Base-by-base conservation (phyloP, 768 basidiomycete genomes). In the Phylloporus sp. region DNA sequence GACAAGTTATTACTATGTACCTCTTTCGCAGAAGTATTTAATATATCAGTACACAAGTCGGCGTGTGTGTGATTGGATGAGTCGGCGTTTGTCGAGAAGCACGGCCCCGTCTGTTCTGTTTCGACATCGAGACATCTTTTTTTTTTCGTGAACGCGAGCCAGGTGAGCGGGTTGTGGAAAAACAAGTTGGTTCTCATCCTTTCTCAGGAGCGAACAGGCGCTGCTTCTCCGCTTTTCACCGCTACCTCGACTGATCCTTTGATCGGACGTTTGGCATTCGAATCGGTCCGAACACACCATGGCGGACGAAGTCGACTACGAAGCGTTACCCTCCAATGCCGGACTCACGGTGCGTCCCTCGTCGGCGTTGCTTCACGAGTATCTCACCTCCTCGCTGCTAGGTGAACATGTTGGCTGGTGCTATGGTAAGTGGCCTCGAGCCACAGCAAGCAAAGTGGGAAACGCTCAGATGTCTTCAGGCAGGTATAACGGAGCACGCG, bases 371-470 rank as follows among this genome's bases (percentile, higher is more conserved):
- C 38, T 45, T 35, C 53, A 43, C 58, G 41, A 32, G 42, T 47
- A 42, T 38, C 45, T 57, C 47, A 34, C 44, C 39, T 48, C 3
- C 26, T 14, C 45, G 14, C 36, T 23, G 41, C 50, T 46, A 90
- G 88, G 90, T 96, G 50, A 94, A 93, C 69, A 98, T 98, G 96
- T 69, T 92, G 59, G 96, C 96, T 20, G 96, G 96, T 52, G 93
- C 93, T 42, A 72, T 98, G 66, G 93, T 94, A 64, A 72, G 89
- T 78, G n/a, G n/a, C n/a, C n/a, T n/a, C n/a, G n/a, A n/a, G n/a
- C n/a, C n/a, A n/a, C n/a, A 26, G 26, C 37, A 27, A 24, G 28
- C 14, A 32, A 43, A 9, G 17, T 6, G 41, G 44, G 7, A 6
- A 24, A 35, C 48, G 44, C 54, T 68, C 18, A 66, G 22, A n/a